Evolutionary conservation across 768 basidiomycete species (phyloP), one percentile per base, ranked within the genome.

Genomic region (Suillus subalutaceus): DNA sequence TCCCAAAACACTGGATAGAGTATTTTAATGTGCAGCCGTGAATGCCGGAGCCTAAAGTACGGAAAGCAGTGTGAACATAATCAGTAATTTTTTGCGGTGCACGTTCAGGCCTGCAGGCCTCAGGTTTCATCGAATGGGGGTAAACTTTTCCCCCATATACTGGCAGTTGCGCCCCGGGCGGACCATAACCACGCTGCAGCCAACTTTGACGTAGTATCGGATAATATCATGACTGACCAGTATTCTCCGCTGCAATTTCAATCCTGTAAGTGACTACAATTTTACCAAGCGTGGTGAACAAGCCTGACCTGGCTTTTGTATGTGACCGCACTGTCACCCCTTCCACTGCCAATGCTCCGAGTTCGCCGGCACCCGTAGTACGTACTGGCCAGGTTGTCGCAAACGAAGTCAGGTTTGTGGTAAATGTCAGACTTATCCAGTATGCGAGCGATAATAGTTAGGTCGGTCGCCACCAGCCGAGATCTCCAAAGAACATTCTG

Each of bases 351-450:
- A 88, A 74, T 20, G 87, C 69, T 7, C 86, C 83, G 15, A 86
- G 81, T 37, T 77, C 73, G 2, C 87, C 85, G 0, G 80, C 83
- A 35, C 79, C 81, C 85, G 87, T 87, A 40, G 13, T 40, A 48
- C 78, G 13, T 13, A 46, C 78, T 78, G 0, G 84, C 83, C 26
- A 87, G 78, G 64, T 74, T 80, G 50, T 86, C 84, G 16, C 81
- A 74, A 18, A 88, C 79, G 66, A 86, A 86, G 65, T 85, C 82
- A 3, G 88, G 88, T 74, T 91, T 90, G 37, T 85, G 87, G 70
- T 85, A 88, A 64, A 84, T 79, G 66, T 88, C 85, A 0, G 86
- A 80, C 62, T 83, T 80, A 10, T 79, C 76, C 58, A 91, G 82
- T 55, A 92, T 86, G 65, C 89, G 83, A 4, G 82, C 78, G 46